Conservation (phyloP, 2,329 filamentous ascomycete genomes). For the Emericellopsis atlantica region DNA sequence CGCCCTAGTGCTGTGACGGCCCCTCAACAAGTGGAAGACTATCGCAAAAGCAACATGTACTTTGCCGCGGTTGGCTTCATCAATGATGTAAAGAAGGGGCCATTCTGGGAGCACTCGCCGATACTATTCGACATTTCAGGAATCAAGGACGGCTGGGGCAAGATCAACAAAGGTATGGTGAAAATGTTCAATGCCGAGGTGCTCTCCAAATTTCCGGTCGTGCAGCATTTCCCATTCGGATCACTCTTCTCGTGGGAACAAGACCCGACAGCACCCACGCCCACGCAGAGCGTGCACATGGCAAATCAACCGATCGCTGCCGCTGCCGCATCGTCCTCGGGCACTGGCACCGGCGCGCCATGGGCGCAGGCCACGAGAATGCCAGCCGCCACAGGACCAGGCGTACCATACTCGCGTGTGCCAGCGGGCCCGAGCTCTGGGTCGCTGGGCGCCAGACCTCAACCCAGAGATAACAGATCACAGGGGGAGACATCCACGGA, state of each 20-base stretch:
- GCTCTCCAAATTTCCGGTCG: conserved; percentile 89
- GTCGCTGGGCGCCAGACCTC: conserved; percentile 9
- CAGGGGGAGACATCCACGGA: conserved; percentile 14
- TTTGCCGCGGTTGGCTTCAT: conserved; percentile 96
- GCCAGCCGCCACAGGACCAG: conserved; percentile 18
- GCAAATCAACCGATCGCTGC: conserved; percentile 32
- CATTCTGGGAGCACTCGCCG: conserved; percentile 95
- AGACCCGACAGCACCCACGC: conserved; percentile 45
- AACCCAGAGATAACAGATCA: neutral
- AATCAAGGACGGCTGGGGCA: conserved; percentile 87
- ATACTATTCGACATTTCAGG: conserved; percentile 92
- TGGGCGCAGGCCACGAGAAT: conserved; percentile 30
- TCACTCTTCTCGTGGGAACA: conserved; percentile 66
- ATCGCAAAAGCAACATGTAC: conserved; percentile 68
- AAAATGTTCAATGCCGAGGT: conserved; percentile 99
- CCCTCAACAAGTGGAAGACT: conserved; percentile 46
- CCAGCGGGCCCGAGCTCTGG: conserved; percentile 16
- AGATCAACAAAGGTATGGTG: conserved; percentile 99
- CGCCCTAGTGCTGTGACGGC: conserved; percentile 60
- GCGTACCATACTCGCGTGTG: conserved; percentile 25
- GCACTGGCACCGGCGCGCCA: conserved; percentile 26
- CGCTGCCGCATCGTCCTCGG: conserved; percentile 7
- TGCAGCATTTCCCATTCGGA: conserved; percentile 89
- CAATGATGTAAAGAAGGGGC: conserved; percentile 89
- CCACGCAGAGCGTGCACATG: conserved; percentile 41